Evolutionary conservation across 2,329 filamentous ascomycete genomes (phyloP), one percentile per base, ranked within the genome.

Genomic region (Fusarium cyanostomum): DNA sequence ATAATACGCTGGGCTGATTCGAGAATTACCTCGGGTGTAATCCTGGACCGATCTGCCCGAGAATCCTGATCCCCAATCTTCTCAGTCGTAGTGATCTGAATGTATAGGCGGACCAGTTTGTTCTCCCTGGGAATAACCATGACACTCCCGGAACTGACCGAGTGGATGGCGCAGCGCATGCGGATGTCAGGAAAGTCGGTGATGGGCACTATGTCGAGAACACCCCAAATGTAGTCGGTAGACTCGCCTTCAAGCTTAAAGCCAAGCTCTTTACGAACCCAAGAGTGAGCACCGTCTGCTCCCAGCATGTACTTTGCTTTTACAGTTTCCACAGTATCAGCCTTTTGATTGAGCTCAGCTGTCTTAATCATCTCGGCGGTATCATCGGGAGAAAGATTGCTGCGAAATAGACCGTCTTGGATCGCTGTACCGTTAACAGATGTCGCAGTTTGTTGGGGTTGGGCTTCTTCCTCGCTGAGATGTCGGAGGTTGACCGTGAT

Each of bases 1-100:
- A 89, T 83, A 35, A 89, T 84, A 0, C 73, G 75, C 31, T 77
- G 75, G 0, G 86, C 85, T 0, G 81, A 78, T 4, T 75, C 64
- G 2, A 67, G 53, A 7, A 68, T 85, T 54, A 85, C 87, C 8
- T 87, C 83, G 45, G 62, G 56, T 1, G 64, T 68, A 28, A 68
- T 62, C 34, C 15, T 21, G 13, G 39, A 44, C 5, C 50, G 50
- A 4, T 51, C 46, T 2, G 35, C 11, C 4, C 27, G 35, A 4
- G 35, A 41, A 3, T 52, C 44, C 18, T 65, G 51, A 0, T 64
- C 57, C 0, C 52, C 62, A 4, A 55, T 50, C 4, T 62, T 59
- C 16, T 46, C 39, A 1, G 62, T 38, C 16, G 34, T 58, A 2
- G 61, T 57, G 0, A 59, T 37, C 5, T 65, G 62, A 10, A 72